Conservation (phyloP, 1,284 basidiomycete species). For the Cryptococcus neoformans region DNA sequence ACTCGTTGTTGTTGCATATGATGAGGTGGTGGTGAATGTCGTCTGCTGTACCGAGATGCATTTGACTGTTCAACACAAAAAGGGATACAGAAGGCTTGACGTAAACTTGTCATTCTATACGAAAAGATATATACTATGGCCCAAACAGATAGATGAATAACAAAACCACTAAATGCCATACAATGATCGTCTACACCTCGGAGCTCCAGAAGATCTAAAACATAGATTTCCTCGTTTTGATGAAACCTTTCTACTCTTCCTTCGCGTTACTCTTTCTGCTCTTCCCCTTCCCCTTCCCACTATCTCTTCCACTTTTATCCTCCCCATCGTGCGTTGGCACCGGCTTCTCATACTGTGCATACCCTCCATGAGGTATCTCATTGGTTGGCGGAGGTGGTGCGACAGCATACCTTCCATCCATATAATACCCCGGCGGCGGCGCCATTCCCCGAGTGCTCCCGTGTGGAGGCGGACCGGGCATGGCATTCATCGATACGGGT, state of each 20-base stretch:
- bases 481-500: neutral
- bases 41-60: no score
- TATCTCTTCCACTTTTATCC: constrained; percentile 1
- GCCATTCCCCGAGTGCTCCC: neutral
- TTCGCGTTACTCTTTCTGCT: constrained; percentile 6
- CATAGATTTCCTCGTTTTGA: neutral
- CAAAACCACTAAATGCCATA: neutral
- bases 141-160: neutral
- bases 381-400: neutral
- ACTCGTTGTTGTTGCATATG: no score
- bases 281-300: constrained; percentile 4
- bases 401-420: constrained; percentile 4
- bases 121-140: neutral
- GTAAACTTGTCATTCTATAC: neutral
- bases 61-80: no score
- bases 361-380: neutral
- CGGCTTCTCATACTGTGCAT: neutral
- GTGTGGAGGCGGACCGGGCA: neutral
- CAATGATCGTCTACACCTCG: neutral
- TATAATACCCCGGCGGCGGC: constrained; percentile 4
- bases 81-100: no score
- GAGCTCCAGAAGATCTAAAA: neutral
- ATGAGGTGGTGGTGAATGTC: no score
- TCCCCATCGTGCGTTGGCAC: neutral
- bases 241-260: constrained; percentile 5